These are phyloP conservation scores for Phytophthora pisi DNA, from an alignment of 352 stramenopile genomes.

Conservation along the genomic window DNA sequence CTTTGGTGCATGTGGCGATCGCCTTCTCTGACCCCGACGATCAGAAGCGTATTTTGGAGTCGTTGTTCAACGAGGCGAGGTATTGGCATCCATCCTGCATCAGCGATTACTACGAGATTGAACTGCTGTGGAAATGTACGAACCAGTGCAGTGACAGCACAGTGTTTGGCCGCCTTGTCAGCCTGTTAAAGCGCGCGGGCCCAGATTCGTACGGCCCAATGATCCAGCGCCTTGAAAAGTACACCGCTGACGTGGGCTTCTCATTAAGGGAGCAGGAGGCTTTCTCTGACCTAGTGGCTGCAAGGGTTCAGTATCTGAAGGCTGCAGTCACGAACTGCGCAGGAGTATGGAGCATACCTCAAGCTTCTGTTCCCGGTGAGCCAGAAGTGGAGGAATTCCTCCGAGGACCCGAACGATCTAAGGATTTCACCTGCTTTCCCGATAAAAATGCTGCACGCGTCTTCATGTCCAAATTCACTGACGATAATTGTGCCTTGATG, in stretches of 20 bases:
- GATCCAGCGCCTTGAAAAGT: neutral
- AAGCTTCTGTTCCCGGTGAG: neutral
- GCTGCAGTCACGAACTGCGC: neutral
- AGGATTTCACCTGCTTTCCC: neutral
- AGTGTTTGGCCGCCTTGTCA: neutral
- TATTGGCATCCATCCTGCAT: neutral
- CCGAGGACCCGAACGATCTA: neutral
- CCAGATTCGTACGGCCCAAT: neutral
- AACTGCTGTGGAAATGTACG: neutral
- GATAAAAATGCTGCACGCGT: neutral
- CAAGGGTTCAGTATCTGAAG: neutral
- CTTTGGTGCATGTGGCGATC: neutral
- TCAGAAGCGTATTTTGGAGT: neutral
- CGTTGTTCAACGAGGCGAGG: neutral
- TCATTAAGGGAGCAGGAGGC: neutral
- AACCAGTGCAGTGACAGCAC: neutral
- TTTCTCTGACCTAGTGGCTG: neutral
- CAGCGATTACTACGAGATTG: neutral
- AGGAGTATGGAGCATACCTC: neutral
- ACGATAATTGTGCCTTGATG: neutral
- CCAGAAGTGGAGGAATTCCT: conserved; percentile 1
- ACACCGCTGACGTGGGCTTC: neutral
- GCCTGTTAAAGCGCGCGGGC: neutral
- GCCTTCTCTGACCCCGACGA: neutral
- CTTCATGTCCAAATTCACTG: neutral